Percentiles rank a stretch among this genome's conserved stretches.
Evolutionary conservation across 2,329 filamentous ascomycete species (phyloP).

Genomic region (Pestalotiopsis sp.): DNA sequence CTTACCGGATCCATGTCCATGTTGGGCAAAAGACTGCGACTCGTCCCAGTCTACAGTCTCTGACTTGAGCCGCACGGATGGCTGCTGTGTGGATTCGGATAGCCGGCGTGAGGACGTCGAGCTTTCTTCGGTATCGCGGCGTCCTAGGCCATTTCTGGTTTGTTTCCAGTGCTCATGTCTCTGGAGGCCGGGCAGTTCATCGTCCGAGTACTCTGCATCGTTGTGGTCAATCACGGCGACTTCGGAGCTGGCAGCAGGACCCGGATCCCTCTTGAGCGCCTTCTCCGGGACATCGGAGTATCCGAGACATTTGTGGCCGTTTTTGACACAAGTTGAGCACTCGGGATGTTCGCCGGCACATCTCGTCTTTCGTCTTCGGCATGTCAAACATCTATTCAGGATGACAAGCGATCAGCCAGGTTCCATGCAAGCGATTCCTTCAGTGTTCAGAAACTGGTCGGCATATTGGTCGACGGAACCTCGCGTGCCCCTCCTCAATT

Average conservation of each 20-base stretch:
- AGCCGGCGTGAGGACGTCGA: slow-evolving; percentile 21
- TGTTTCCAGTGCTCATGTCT: slow-evolving; percentile 28
- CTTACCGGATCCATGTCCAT: slow-evolving; percentile 24
- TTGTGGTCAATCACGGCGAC: slow-evolving; percentile 19
- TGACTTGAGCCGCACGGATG: slow-evolving; percentile 26
- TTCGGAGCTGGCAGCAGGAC: slow-evolving; percentile 10
- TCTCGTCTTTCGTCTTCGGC: slow-evolving; percentile 73
- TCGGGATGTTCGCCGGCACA: slow-evolving; percentile 72
- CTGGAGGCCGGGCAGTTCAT: slow-evolving; percentile 27
- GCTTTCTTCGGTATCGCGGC: slow-evolving; percentile 22
- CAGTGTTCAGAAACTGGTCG: neutral
- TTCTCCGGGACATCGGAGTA: slow-evolving; percentile 58
- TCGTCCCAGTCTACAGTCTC: slow-evolving; percentile 32
- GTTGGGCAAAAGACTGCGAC: slow-evolving; percentile 15
- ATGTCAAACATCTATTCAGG: slow-evolving; percentile 62
- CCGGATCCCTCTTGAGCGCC: slow-evolving; percentile 32
- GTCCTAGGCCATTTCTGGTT: slow-evolving; percentile 22
- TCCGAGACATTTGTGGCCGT: slow-evolving; percentile 68
- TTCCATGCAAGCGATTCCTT: neutral
- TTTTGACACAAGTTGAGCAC: slow-evolving; percentile 72
- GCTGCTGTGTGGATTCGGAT: slow-evolving; percentile 24
- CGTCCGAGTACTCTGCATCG: slow-evolving; percentile 33
- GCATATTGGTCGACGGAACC: neutral
- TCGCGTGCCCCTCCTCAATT: neutral
- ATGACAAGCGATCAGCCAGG: slow-evolving; percentile 17